These are phyloP conservation scores for Solanum verrucosum DNA, from an alignment of 257 asterid species.

Conservation along the genomic window DNA sequence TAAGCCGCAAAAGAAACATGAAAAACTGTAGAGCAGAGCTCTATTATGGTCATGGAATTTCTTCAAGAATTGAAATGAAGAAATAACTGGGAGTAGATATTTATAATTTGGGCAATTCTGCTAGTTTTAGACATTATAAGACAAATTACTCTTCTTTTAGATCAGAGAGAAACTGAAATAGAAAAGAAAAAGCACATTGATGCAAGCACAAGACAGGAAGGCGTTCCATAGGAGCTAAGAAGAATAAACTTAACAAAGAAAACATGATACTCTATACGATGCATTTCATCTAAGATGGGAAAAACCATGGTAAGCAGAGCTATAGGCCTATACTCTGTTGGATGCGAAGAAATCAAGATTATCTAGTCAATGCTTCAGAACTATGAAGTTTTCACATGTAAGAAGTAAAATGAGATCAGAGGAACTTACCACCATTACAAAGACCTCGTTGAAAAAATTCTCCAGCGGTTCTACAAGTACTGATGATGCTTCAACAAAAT, in stretches of 20 bases:
- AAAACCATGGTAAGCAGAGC: background rate
- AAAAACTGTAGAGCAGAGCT: background rate
- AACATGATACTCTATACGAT: background rate
- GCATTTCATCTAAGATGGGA: background rate
- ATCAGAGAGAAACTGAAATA: background rate
- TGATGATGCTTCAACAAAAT: constrained; percentile 63
- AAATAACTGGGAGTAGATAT: background rate
- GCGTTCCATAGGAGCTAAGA: background rate
- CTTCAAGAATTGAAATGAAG: background rate
- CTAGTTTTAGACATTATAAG: background rate
- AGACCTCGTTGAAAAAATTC: constrained; percentile 76
- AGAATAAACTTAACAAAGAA: background rate
- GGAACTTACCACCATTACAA: constrained; percentile 89
- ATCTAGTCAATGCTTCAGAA: background rate
- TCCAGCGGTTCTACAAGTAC: constrained; percentile 68
- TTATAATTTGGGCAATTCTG: background rate
- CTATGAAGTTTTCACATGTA: background rate
- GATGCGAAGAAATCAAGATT: background rate
- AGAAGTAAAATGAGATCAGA: background rate
- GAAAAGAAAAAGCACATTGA: background rate
- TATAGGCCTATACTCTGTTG: background rate
- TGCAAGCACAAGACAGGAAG: background rate
- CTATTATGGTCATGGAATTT: background rate
- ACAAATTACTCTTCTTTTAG: background rate
- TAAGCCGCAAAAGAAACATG: background rate